Conservation (phyloP, 805 yeast species). For the Kazachstania martiniae region DNA sequence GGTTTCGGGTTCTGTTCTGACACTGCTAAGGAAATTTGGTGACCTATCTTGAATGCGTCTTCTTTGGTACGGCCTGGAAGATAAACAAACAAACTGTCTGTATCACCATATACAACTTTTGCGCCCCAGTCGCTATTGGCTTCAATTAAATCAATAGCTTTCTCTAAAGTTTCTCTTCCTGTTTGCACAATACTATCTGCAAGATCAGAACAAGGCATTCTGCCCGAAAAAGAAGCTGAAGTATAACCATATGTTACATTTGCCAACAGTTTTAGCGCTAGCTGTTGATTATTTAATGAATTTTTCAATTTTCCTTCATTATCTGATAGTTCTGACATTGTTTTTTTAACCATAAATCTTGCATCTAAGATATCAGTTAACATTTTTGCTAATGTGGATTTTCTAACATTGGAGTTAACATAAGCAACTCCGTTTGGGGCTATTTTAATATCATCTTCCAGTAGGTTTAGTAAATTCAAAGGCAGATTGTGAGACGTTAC, state of each 20-base stretch:
- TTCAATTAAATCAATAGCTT: slow-evolving; percentile 63
- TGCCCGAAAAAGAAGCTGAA: slow-evolving; percentile 87
- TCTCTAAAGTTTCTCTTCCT: slow-evolving; percentile 73
- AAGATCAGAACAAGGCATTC: slow-evolving; percentile 94
- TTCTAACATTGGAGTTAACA: slow-evolving; percentile 53
- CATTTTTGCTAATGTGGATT: slow-evolving; percentile 74
- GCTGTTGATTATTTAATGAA: slow-evolving; percentile 63
- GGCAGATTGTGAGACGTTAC: slow-evolving; percentile 40
- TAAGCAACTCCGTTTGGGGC: slow-evolving; percentile 87
- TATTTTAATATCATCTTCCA: slow-evolving; percentile 45
- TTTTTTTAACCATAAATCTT: slow-evolving; percentile 64
- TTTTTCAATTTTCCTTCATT: slow-evolving; percentile 39
- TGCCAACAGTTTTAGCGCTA: slow-evolving; percentile 82
- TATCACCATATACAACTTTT: slow-evolving; percentile 91
- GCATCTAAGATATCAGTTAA: slow-evolving; percentile 71
- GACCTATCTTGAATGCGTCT: slow-evolving; percentile 73
- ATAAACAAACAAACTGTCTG: slow-evolving; percentile 86
- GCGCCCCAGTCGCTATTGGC: slow-evolving; percentile 59
- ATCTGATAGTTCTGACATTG: slow-evolving; percentile 44
- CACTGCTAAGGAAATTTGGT: slow-evolving; percentile 52
- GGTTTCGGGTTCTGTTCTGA: slow-evolving; percentile 71
- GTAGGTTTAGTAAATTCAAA: slow-evolving; percentile 42
- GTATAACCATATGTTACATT: slow-evolving; percentile 95
- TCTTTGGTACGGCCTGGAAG: slow-evolving; percentile 69
- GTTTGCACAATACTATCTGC: slow-evolving; percentile 92